Evolutionary conservation across 441 rosid species (phyloP), one percentile per base, ranked within the genome.

Genomic region (Corymbia citriodora): DNA sequence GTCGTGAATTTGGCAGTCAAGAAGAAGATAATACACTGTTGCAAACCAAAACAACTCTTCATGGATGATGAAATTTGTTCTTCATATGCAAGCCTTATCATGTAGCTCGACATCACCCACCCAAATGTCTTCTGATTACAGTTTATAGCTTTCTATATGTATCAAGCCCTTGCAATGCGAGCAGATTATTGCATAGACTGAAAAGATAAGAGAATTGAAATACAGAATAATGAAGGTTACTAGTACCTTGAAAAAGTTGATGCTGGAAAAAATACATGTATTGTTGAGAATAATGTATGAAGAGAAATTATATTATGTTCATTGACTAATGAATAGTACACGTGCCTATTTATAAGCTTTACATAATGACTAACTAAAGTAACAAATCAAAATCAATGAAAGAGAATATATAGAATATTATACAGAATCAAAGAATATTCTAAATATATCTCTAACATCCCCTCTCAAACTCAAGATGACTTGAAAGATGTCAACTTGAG

Each of bases 161-260:
- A 53, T 79, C 57, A 54, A 85, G 55, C 33, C 40, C 54, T 27
- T 61, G 21, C 54, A 54, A 52, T 31, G 87, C n/a, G 10, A 72
- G 86, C n/a, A 48, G n/a, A 54, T 45, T 85, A 54, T 87, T 87
- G 68, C 74, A 21, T 89, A 50, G 65, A 25, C n/a, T 33, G 72
- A 68, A 87, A 29, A 27, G 55, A 87, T 90, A 88, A 90, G 87
- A 86, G 90, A 90, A 90, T n/a, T 31, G 85, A 72, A 36, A 72
- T 36, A 36, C 82, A 72, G 82, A 7, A 36, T 72, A 72, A 21
- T 19, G 82, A 74, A 74, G 50, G 40, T 21, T 40, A 21, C 29
- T 21, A 40, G 90, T 96, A 98, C 99, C 99, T 96, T 95, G 94
- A 95, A 98, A 93, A 98, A 98, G 33, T 96, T 93, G 95, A 98